Conservation (phyloP, 179 eudicot genomes). For the Heliamphora pulchella region DNA sequence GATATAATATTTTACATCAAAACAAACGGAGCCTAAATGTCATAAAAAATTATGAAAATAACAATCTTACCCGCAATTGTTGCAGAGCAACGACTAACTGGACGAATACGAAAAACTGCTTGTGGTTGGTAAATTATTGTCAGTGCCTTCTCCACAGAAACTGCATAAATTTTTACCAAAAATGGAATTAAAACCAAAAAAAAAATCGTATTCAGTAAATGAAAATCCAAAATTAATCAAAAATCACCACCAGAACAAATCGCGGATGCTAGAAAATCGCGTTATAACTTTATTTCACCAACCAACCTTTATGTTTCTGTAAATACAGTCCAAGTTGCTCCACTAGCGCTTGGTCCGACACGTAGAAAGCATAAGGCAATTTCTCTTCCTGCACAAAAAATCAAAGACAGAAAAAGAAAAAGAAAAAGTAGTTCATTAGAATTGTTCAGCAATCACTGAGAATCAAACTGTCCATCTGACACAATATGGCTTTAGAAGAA, state of each 20-base stretch:
- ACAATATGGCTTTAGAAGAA: too few species aligned
- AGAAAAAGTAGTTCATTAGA: too few species aligned
- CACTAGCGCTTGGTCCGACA: constrained; percentile 76
- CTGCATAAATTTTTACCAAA: constrained; percentile 29
- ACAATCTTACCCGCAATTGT: constrained; percentile 67
- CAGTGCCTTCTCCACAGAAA: constrained; percentile 92
- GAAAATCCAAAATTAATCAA: not conserved
- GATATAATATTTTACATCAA: too few species aligned
- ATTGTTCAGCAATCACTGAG: not conserved
- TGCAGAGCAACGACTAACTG: constrained; percentile 92
- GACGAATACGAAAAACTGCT: constrained; percentile 89
- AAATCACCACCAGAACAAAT: constrained; percentile 7
- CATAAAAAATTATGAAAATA: not conserved
- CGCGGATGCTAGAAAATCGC: not conserved
- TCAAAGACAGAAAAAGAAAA: too few species aligned
- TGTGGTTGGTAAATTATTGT: constrained; percentile 95
- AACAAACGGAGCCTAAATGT: too few species aligned
- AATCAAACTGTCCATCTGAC: not conserved
- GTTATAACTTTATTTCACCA: not conserved
- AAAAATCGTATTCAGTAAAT: not conserved
- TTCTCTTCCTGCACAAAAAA: constrained; percentile 66
- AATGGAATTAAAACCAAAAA: not conserved
- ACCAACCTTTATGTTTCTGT: constrained; percentile 67
- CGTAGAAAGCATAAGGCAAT: constrained; percentile 84
- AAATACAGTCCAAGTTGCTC: constrained; percentile 66